Percentiles rank a stretch among this genome's conserved stretches.
These are phyloP conservation scores for Oenanthe sinensis DNA, from an alignment of 129 eudicot genomes.

Conservation along the genomic window DNA sequence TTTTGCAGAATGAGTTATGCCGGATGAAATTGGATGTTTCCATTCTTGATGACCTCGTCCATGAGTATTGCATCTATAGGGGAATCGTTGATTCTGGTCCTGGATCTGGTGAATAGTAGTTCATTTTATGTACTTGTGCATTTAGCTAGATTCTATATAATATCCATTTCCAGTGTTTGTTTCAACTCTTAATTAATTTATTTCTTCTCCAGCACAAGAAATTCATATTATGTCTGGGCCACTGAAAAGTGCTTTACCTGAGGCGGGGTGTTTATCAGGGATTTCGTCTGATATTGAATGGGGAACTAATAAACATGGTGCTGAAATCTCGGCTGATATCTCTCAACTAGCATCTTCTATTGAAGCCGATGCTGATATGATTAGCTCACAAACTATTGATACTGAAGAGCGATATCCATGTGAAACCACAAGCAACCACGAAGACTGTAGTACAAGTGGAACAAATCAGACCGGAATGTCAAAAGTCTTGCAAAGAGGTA, in stretches of 20 bases:
- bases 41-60: conserved; percentile 82
- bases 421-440: conserved; percentile 36
- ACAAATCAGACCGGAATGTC: conserved; percentile 35
- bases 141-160: background rate
- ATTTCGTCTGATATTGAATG: conserved; percentile 36
- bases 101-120: conserved; percentile 21
- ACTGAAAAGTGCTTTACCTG: conserved; percentile 25
- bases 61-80: conserved; percentile 86
- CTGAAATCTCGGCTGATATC: conserved; percentile 29
- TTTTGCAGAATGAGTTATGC: conserved; percentile 80
- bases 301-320: conserved; percentile 34
- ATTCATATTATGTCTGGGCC: conserved; percentile 19
- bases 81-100: conserved; percentile 65
- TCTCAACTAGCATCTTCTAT: conserved; percentile 37
- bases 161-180: background rate
- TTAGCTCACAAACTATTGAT: conserved; percentile 33
- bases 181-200: background rate
- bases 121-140: background rate
- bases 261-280: conserved; percentile 36
- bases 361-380: conserved; percentile 32
- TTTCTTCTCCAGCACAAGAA: conserved; percentile 26
- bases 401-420: conserved; percentile 45
- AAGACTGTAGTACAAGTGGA: conserved; percentile 93
- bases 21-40: conserved; percentile 75
- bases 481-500: conserved; percentile 43